phyloP scores from a whole-genome alignment of 768 basidiomycete species.

The Tulasnella sp. region DNA sequence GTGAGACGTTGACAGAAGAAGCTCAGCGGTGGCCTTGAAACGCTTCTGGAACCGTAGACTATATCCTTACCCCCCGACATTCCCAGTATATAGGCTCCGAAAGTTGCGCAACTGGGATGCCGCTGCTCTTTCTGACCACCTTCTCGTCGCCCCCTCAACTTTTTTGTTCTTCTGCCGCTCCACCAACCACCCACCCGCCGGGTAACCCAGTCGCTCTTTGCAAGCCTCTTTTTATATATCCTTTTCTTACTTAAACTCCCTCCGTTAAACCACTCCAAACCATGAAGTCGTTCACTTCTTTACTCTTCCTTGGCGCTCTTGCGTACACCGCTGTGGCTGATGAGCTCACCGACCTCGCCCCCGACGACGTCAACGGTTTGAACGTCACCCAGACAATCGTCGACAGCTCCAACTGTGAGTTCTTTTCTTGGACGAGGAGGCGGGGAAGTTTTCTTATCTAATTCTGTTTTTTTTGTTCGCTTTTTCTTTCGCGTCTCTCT shows the following conservation, averaged over 20 bases:
- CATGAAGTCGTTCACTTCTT: conserved; percentile 21
- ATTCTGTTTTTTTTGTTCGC: not conserved
- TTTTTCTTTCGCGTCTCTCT: not conserved
- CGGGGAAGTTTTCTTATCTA: not conserved
- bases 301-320: not conserved
- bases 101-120: not conserved
- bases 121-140: not conserved
- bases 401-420: not conserved
- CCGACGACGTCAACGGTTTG: conserved; percentile 4
- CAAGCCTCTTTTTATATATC: not conserved
- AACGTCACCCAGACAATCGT: conserved; percentile 1
- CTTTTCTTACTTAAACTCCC: not conserved
- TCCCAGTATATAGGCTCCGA: not conserved
- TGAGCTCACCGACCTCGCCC: not conserved
- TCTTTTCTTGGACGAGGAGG: not conserved
- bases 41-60: not conserved
- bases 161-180: not conserved
- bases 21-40: not conserved
- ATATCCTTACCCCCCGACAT: not conserved
- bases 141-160: not conserved
- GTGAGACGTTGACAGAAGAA: not conserved
- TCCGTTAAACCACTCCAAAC: not conserved
- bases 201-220: not conserved
- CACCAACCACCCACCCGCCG: not conserved
- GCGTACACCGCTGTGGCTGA: not conserved